Evolutionary conservation across 148 eudicot genomes (phyloP), one percentile per base, ranked within the genome.

Genomic region (Fallopia convolvulus): DNA sequence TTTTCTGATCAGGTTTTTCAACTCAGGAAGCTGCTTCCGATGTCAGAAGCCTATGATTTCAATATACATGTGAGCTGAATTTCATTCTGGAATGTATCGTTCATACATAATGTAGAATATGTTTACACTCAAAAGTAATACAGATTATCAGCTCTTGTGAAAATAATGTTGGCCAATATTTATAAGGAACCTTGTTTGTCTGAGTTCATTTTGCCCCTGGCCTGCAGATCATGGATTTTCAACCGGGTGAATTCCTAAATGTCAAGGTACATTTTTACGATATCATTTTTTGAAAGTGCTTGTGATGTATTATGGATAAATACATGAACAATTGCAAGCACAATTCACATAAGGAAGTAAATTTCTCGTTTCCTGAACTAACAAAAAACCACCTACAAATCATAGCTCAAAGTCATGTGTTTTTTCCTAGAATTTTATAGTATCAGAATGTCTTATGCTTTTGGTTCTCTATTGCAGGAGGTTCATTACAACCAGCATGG

Each of bases 401-500:
- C 55, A 14, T 50, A 13, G 55, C n/a, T 50, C 47, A 50, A 50
- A 14, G 6, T 14, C 26, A 21, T 1, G 30, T 26, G 30, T 13
- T 58, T 20, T 20, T 10, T 3, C 6, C 56, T 46, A 9, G 20
- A 5, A 30, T 46, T 23, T 14, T 0, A 4, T 17, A 32, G 36
- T 12, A 32, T 5, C 1, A 76, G 70, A 48, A 73, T 70, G 48
- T 49, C 20, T 11, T 55, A 1, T 14, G 18, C 13, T 75, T 80
- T 83, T 60, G 77, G 65, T 52, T 53, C 39, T 1, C 70, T 70
- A 60, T 79, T 77, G 44, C 92, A 92, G 99, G 99, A 95, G 82
- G 96, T 94, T 79, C 99, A 95, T 81, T 93, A 95, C 77, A 91
- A 95, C 81, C 99, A 92, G 84, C 99, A 95, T 72, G 99, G 99